Conservation (phyloP, 805 yeast genomes). For the Blastobotrys chiropterorum region DNA sequence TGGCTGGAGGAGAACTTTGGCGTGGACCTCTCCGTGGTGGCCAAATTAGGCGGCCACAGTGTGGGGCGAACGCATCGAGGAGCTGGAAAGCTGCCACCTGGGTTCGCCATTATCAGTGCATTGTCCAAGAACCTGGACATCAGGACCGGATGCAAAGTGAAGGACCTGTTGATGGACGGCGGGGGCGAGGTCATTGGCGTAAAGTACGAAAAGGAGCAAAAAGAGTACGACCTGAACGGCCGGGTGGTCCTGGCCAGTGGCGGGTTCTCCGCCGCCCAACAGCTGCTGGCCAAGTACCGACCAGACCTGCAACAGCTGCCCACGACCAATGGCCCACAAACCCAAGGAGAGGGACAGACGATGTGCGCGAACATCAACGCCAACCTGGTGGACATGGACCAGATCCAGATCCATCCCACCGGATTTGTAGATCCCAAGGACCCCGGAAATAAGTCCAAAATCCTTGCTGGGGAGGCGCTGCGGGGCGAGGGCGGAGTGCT, state of each 20-base stretch:
- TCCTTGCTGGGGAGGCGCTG: constrained; percentile 60
- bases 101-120: constrained; percentile 56
- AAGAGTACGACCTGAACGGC: constrained; percentile 35
- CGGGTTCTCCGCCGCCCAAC: constrained; percentile 61
- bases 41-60: constrained; percentile 81
- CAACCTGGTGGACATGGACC: constrained; percentile 54
- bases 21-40: constrained; percentile 58
- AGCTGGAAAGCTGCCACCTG: constrained; percentile 56
- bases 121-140: constrained; percentile 41
- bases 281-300: constrained; percentile 48
- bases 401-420: constrained; percentile 64
- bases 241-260: constrained; percentile 62
- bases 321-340: constrained; percentile 55
- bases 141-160: constrained; percentile 37
- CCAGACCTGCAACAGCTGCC: constrained; percentile 54
- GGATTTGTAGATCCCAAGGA: constrained; percentile 54
- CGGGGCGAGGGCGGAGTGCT: constrained; percentile 63
- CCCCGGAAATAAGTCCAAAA: constrained; percentile 43
- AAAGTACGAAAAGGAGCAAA: constrained; percentile 32
- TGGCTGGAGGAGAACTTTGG: constrained; percentile 65
- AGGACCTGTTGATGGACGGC: constrained; percentile 37
- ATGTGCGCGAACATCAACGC: constrained; percentile 41
- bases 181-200: constrained; percentile 37
- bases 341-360: constrained; percentile 59
- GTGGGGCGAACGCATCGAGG: constrained; percentile 79